Conservation (phyloP, 2,329 filamentous ascomycete species). For the Hypoxylon sp. region DNA sequence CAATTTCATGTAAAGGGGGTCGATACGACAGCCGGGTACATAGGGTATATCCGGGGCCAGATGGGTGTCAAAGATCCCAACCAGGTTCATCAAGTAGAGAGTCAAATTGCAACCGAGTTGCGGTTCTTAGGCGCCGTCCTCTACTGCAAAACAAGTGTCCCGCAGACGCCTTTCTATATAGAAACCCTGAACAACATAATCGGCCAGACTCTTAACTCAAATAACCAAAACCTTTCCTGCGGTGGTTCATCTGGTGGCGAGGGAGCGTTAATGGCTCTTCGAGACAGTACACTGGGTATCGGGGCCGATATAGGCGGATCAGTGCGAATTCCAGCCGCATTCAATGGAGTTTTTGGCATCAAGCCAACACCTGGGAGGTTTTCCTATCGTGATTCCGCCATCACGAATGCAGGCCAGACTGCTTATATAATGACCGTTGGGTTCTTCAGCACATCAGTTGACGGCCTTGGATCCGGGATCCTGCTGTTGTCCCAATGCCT, state of each 20-base stretch:
- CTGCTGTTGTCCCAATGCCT: constrained; percentile 74
- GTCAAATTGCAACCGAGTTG: constrained; percentile 29
- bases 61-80: constrained; percentile 11
- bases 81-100: constrained; percentile 20
- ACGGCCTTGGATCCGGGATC: constrained; percentile 77
- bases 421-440: constrained; percentile 72
- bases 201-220: constrained; percentile 58
- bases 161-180: constrained; percentile 48
- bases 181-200: constrained; percentile 57
- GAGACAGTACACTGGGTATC: constrained; percentile 59
- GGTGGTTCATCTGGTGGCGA: constrained; percentile 63
- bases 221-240: constrained; percentile 57
- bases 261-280: constrained; percentile 59
- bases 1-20: constrained; percentile 49
- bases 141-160: constrained; percentile 49
- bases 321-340: constrained; percentile 61
- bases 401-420: constrained; percentile 69
- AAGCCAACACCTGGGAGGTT: constrained; percentile 55
- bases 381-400: constrained; percentile 42
- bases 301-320: constrained; percentile 65
- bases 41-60: constrained; percentile 39
- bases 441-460: constrained; percentile 70
- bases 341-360: constrained; percentile 61
- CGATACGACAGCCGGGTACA: constrained; percentile 48
- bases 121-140: constrained; percentile 33